phyloP scores from a whole-genome alignment of 2,329 filamentous ascomycete species.

The Thyridium curvatum region DNA sequence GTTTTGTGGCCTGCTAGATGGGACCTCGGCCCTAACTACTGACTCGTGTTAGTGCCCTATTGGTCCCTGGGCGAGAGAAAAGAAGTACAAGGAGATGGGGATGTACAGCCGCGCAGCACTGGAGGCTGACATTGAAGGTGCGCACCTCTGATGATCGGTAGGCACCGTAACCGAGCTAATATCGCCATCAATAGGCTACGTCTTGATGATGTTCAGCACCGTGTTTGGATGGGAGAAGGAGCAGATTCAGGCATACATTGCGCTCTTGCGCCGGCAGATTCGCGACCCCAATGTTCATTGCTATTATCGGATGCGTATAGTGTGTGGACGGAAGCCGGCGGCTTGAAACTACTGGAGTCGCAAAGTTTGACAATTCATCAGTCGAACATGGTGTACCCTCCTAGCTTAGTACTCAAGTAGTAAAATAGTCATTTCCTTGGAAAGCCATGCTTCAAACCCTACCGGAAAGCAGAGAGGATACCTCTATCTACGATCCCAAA shows the following conservation, averaged over 20 bases:
- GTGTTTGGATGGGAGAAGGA: slow-evolving; percentile 11
- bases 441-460: no score
- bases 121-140: slow-evolving; percentile 8
- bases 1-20: background rate
- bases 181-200: slow-evolving; percentile 5
- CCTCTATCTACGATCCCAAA: no score
- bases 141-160: background rate
- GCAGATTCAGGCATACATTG: slow-evolving; percentile 9
- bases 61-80: slow-evolving; percentile 5
- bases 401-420: no score
- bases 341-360: no score
- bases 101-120: slow-evolving; percentile 2
- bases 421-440: no score
- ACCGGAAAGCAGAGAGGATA: no score
- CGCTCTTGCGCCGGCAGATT: slow-evolving; percentile 8
- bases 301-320: slow-evolving; percentile 1
- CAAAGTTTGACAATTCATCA: no score
- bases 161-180: background rate
- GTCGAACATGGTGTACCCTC: no score
- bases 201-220: slow-evolving; percentile 11
- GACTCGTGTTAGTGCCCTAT: slow-evolving; percentile 1
- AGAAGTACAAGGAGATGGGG: slow-evolving; percentile 6
- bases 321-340: slow-evolving; percentile 5
- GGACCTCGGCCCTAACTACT: no score
- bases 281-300: slow-evolving; percentile 6